Percentiles rank a stretch among this genome's conserved stretches.
Conservation (phyloP, 2,329 filamentous ascomycete species). For the Pseudodiploospora longispora region DNA sequence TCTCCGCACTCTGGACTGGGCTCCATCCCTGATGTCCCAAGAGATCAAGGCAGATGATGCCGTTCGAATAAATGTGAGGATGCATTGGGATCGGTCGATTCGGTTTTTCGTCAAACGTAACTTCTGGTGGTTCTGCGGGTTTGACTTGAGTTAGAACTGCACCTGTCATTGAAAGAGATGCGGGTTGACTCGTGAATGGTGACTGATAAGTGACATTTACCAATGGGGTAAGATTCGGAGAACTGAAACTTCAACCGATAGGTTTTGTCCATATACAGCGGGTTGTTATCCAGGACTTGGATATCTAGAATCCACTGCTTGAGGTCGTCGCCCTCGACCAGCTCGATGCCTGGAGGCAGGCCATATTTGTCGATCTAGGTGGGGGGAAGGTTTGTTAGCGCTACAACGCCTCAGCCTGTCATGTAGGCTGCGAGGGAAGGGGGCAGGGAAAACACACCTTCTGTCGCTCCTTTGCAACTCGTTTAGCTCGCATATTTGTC, state of each 20-base stretch:
- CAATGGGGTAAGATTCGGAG: slow-evolving; percentile 78
- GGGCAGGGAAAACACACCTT: slow-evolving; percentile 13
- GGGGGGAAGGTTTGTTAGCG: slow-evolving; percentile 13
- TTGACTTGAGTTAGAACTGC: neutral
- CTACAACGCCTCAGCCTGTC: neutral
- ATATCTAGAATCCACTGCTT: slow-evolving; percentile 88
- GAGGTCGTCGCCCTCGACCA: slow-evolving; percentile 70
- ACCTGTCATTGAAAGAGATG: neutral
- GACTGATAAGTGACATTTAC: slow-evolving; percentile 37
- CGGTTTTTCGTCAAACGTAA: slow-evolving; percentile 67
- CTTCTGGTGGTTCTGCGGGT: slow-evolving; percentile 77
- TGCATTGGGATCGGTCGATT: slow-evolving; percentile 78
- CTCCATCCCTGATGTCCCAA: slow-evolving; percentile 86
- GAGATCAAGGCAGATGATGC: slow-evolving; percentile 95
- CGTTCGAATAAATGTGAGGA: slow-evolving; percentile 96
- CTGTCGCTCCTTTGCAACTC: slow-evolving; percentile 22
- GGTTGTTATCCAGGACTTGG: slow-evolving; percentile 79
- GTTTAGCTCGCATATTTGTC: slow-evolving; percentile 17
- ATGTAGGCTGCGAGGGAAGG: neutral
- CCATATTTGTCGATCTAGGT: slow-evolving; percentile 44
- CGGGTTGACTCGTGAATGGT: neutral
- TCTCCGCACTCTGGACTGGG: slow-evolving; percentile 94
- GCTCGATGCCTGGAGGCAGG: slow-evolving; percentile 62
- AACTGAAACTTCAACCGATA: slow-evolving; percentile 88
- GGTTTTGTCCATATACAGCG: slow-evolving; percentile 70